Conservation (phyloP, 345 rosid species). For the Dimocarpus longan region DNA sequence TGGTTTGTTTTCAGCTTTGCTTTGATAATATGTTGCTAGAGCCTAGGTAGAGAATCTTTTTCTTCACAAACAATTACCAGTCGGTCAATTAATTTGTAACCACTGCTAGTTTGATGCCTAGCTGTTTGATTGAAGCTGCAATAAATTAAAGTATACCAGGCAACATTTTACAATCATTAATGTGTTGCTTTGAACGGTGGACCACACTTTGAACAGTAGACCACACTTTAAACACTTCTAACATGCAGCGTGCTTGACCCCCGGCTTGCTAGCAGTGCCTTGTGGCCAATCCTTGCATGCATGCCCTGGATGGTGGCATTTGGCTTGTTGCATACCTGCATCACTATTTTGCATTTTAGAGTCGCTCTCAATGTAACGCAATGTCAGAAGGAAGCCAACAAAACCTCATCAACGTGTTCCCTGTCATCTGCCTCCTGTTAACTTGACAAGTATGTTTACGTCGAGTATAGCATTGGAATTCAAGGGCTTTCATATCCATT, state of each 20-base stretch:
- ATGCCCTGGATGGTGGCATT: not conserved
- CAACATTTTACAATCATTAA: not conserved
- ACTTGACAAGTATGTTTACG: not conserved
- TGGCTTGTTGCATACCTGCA: not conserved
- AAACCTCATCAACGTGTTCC: not conserved
- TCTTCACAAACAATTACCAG: not conserved
- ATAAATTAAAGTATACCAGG: not conserved
- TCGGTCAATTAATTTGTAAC: not conserved
- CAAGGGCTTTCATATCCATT: not conserved
- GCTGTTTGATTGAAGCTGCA: not conserved
- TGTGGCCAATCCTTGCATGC: not conserved
- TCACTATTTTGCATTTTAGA: constrained; percentile 2
- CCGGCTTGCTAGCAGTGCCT: not conserved
- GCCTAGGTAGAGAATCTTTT: not conserved
- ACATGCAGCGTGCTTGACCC: not conserved
- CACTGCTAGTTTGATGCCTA: not conserved
- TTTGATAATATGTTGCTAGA: not conserved
- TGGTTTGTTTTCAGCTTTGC: not conserved
- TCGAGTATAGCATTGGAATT: not conserved
- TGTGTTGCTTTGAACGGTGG: not conserved
- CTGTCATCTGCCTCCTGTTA: constrained; percentile 6
- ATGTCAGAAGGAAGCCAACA: constrained; percentile 7
- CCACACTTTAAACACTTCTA: not conserved
- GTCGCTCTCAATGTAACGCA: not conserved
- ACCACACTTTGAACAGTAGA: not conserved